These are phyloP conservation scores for Inga oerstediana DNA, from an alignment of 306 rosid species.

Conservation along the genomic window DNA sequence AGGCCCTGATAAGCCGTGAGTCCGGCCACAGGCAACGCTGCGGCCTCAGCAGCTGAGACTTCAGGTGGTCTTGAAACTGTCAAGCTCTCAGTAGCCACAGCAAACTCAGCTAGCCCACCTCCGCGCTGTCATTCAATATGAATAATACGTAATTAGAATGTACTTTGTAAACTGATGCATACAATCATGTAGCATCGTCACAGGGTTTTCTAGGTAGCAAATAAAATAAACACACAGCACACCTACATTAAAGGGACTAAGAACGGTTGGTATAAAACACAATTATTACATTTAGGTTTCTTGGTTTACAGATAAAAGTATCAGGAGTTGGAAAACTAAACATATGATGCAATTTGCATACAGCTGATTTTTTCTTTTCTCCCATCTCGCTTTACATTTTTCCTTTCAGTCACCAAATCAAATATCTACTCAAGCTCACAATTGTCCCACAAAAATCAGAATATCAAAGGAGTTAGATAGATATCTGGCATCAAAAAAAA, in stretches of 20 bases:
- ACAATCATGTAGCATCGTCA: background rate
- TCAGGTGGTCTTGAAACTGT: slow-evolving; percentile 57
- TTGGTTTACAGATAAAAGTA: background rate
- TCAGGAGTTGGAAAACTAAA: background rate
- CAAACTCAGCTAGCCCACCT: slow-evolving; percentile 73
- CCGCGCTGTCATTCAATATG: slow-evolving; percentile 54
- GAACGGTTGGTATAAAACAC: background rate
- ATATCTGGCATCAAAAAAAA: background rate
- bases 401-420: background rate
- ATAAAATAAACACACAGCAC: background rate
- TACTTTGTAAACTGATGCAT: background rate
- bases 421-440: background rate
- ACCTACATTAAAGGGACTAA: background rate
- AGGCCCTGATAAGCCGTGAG: slow-evolving; percentile 73
- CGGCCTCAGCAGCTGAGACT: slow-evolving; percentile 64
- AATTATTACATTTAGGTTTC: background rate
- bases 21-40: slow-evolving; percentile 62
- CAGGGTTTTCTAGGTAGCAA: background rate
- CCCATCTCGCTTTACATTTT: background rate
- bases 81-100: slow-evolving; percentile 46
- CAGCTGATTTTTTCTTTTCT: background rate
- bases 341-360: background rate
- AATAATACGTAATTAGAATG: background rate
- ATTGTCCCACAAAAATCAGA: background rate
- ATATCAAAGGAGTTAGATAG: slow-evolving; percentile 5